Conservation (phyloP, 805 yeast species). For the Vanderwaltozyma polyspora region DNA sequence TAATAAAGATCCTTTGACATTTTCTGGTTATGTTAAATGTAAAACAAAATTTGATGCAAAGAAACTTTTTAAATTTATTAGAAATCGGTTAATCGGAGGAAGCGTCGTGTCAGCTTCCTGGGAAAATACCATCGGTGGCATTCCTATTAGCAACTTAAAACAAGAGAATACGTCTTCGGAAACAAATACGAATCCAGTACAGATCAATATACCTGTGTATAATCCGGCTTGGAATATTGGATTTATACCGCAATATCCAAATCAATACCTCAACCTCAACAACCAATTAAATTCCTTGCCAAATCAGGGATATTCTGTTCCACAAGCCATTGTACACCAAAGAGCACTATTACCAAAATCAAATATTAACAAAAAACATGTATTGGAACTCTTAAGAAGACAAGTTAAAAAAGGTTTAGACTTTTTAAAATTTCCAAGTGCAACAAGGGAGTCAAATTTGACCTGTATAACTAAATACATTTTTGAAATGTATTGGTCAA, state of each 20-base stretch:
- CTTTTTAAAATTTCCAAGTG: conserved; percentile 25
- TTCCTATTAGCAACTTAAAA: not conserved
- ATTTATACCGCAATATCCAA: no score
- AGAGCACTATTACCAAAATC: not conserved
- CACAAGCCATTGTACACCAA: not conserved
- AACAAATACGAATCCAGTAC: not conserved
- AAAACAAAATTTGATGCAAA: conserved; percentile 13
- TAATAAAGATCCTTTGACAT: conserved; percentile 12
- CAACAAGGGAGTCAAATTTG: conserved; percentile 26
- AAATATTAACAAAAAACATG: not conserved
- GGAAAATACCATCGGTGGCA: conserved; percentile 3
- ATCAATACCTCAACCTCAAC: no score
- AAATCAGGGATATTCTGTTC: not conserved
- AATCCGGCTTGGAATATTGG: no score
- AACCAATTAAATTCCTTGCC: no score
- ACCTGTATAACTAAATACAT: conserved; percentile 27
- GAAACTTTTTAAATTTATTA: conserved; percentile 12
- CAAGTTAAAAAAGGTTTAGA: conserved; percentile 25
- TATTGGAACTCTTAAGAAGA: conserved; percentile 15
- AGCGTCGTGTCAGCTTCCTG: conserved; percentile 17
- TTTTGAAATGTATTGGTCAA: conserved; percentile 28
- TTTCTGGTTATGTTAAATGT: conserved; percentile 18
- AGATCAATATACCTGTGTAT: not conserved
- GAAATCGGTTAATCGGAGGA: conserved; percentile 23
- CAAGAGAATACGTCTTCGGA: not conserved